These are phyloP conservation scores for Solidago caesia DNA, from an alignment of 129 eudicot genomes.

Conservation along the genomic window DNA sequence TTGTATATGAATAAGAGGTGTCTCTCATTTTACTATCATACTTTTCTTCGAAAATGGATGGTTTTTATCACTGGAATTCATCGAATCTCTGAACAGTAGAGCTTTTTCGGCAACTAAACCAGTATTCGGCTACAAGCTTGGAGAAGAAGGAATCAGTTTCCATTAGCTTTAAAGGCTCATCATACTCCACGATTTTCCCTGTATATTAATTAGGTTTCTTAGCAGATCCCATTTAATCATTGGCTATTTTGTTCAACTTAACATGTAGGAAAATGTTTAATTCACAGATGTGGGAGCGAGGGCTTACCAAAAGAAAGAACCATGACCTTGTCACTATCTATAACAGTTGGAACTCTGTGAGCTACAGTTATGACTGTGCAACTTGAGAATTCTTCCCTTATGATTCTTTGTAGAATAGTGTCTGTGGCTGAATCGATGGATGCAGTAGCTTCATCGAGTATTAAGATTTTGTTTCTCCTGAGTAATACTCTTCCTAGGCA, in stretches of 20 bases:
- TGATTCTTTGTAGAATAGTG: constrained; percentile 56
- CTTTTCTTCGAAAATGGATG: background rate
- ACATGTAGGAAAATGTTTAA: background rate
- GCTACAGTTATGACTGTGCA: constrained; percentile 80
- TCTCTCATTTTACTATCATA: too few species aligned
- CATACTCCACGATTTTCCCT: constrained; percentile 77
- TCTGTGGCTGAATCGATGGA: constrained; percentile 79
- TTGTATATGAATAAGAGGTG: background rate
- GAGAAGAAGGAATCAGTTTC: constrained; percentile 59
- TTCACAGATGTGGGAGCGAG: background rate
- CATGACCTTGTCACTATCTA: constrained; percentile 82
- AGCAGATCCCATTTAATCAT: background rate
- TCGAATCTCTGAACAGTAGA: constrained; percentile 21
- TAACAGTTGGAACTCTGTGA: constrained; percentile 77
- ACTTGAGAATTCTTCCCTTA: constrained; percentile 52
- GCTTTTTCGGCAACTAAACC: constrained; percentile 64
- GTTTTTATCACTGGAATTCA: background rate
- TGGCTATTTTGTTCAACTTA: background rate
- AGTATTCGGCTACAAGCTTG: constrained; percentile 83
- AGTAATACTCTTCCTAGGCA: constrained; percentile 75
- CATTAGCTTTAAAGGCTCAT: constrained; percentile 70
- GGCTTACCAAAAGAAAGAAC: constrained; percentile 66
- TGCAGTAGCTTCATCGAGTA: constrained; percentile 94
- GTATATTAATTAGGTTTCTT: constrained; percentile 11
- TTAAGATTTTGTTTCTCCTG: constrained; percentile 52